phyloP scores from a whole-genome alignment of 805 yeast species.

The Wickerhamomyces chaumierensis region DNA sequence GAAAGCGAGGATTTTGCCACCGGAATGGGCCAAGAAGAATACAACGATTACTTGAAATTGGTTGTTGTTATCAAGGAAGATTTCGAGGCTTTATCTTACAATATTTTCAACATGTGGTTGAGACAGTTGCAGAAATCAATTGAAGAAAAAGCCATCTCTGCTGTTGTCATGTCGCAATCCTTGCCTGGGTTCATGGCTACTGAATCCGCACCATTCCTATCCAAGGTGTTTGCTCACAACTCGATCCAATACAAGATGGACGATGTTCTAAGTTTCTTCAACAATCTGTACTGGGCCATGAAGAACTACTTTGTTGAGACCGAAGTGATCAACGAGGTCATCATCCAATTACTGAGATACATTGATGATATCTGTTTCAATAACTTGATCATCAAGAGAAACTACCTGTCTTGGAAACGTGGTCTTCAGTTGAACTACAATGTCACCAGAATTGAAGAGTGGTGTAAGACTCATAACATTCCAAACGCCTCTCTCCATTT shows the following conservation, averaged over 20 bases:
- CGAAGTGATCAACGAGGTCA: slow-evolving; percentile 73
- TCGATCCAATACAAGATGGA: slow-evolving; percentile 82
- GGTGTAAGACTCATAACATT: slow-evolving; percentile 93
- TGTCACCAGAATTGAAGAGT: slow-evolving; percentile 92
- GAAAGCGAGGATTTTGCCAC: slow-evolving; percentile 70
- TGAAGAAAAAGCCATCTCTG: slow-evolving; percentile 88
- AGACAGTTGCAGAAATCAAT: slow-evolving; percentile 84
- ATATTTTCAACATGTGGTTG: slow-evolving; percentile 95
- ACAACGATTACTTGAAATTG: slow-evolving; percentile 76
- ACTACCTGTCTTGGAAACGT: slow-evolving; percentile 93
- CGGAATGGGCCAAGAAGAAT: slow-evolving; percentile 85
- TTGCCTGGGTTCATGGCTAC: slow-evolving; percentile 93
- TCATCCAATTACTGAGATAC: slow-evolving; percentile 70
- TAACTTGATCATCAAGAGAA: slow-evolving; percentile 88
- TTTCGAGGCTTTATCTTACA: slow-evolving; percentile 84
- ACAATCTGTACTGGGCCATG: slow-evolving; percentile 87
- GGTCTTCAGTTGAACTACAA: slow-evolving; percentile 94
- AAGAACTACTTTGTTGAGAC: slow-evolving; percentile 80
- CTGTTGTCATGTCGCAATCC: slow-evolving; percentile 88
- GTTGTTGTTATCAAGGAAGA: slow-evolving; percentile 91
- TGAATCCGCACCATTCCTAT: slow-evolving; percentile 66
- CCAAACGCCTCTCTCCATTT: slow-evolving; percentile 79
- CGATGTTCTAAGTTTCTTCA: slow-evolving; percentile 81
- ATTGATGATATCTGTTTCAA: slow-evolving; percentile 93
- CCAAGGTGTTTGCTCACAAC: slow-evolving; percentile 61